Base-by-base conservation (phyloP, 176 grass and related monocot genomes). In the Pontederia paniculata region DNA sequence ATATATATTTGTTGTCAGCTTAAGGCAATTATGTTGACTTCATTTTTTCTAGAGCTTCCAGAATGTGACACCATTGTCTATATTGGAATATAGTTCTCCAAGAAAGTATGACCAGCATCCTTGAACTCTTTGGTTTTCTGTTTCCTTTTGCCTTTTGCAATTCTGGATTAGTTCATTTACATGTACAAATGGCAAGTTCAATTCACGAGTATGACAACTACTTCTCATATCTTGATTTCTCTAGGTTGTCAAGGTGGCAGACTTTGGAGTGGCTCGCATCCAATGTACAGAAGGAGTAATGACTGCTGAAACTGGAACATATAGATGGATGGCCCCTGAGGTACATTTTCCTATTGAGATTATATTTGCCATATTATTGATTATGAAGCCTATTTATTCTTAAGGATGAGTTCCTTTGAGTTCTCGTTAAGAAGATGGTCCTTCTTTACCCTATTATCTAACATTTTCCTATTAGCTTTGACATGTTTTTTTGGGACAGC, bases 261-360 rank as follows among this genome's bases (percentile, higher is more conserved):
- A 97, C 70, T 97, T 97, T 68, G 93, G 93, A 69, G 93, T 97
- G 10, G 88, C 93, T 48, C 78, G 93, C 69, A 25, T 77, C 21
- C 69, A 56, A 67, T 74, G 74, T 72, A 65, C 84, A 74, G 54
- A 72, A 21, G 93, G 83, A 75, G 77, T 87, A 5, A 97, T 97
- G 93, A 97, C 93, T 72, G 86, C 83, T 52, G 93, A 97, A 84
- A 97, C 93, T 62, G 93, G 93, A 51, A 97, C 93, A 18, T 97
- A 97, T 55, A 80, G 93, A 57, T 97, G 93, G 93, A 97, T 97
- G 93, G 93, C 86, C 16, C 93, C 93, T 80, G 93, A 97, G 93
- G 93, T 97, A 48, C 43, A 61, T 48, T 17, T 14, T 67, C 45
- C 19, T 41, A 41, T 67, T 57, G 14, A 9, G 45, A 61, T 57